Evolutionary conservation across 176 grass and related monocot genomes (phyloP).

Genomic region (Aegilops tauschii): DNA sequence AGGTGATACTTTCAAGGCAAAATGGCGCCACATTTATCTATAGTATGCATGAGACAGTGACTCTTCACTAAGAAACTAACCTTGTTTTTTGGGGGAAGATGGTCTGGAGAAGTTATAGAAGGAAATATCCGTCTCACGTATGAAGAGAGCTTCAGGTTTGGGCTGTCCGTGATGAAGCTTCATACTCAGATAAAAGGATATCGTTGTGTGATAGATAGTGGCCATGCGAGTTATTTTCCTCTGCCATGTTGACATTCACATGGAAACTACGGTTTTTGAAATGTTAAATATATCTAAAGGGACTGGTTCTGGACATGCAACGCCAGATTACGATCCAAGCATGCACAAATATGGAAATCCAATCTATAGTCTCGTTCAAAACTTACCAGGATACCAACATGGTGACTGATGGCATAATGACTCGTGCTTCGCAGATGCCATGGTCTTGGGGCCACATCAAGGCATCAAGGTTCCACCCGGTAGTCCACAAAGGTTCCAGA

Average conservation of each 20-base stretch:
- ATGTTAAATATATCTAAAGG: background rate
- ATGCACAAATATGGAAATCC: background rate
- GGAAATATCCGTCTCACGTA: background rate
- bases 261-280: background rate
- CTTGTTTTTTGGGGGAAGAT: conserved; percentile 44
- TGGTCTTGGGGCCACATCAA: background rate
- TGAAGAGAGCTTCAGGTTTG: background rate
- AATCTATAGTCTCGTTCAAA: background rate
- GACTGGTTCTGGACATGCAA: background rate
- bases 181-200: background rate
- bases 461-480: background rate
- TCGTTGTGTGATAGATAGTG: background rate
- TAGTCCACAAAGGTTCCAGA: background rate
- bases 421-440: background rate
- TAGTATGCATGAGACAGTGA: background rate
- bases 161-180: background rate
- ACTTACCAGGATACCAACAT: background rate
- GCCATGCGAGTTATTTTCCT: background rate
- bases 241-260: background rate
- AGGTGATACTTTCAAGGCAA: conserved; percentile 74
- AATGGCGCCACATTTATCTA: background rate
- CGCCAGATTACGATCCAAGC: background rate
- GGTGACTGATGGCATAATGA: background rate
- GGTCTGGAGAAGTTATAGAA: conserved; percentile 70
- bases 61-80: background rate